Percentiles rank a stretch among this genome's conserved stretches.
These are phyloP conservation scores for Rubia peregrina DNA, from an alignment of 305 asterid species.

Conservation along the genomic window DNA sequence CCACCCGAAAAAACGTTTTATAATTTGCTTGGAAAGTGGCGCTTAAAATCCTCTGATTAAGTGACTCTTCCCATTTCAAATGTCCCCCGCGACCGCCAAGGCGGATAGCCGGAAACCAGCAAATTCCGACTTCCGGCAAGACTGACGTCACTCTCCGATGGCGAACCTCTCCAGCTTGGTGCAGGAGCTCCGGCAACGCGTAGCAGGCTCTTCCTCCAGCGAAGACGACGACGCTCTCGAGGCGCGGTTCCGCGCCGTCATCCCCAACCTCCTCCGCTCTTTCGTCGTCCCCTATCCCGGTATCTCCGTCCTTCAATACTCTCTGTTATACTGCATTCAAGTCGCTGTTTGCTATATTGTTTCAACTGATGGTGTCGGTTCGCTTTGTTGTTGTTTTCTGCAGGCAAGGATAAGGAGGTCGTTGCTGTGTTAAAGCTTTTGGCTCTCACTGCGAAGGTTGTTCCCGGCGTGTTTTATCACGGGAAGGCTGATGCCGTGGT, in stretches of 20 bases:
- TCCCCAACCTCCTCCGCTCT: constrained; percentile 66
- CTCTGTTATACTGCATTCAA: neutral
- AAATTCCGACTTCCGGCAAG: neutral
- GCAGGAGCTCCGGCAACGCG: constrained; percentile 84
- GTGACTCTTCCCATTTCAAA: neutral
- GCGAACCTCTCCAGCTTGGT: constrained; percentile 71
- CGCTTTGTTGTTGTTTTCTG: neutral
- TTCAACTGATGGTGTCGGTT: neutral
- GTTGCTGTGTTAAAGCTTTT: constrained; percentile 66
- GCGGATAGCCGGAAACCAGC: neutral
- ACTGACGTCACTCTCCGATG: constrained; percentile 29
- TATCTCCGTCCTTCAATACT: constrained; percentile 15
- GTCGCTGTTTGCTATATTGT: neutral
- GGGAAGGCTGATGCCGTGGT: constrained; percentile 71
- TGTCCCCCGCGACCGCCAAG: neutral
- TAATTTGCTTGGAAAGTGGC: constrained; percentile 2
- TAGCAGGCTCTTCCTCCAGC: constrained; percentile 59
- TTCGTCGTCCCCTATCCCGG: constrained; percentile 69
- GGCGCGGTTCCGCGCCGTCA: constrained; percentile 72
- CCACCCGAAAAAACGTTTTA: too few relatives aligned
- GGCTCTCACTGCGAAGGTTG: constrained; percentile 60
- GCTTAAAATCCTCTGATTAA: neutral
- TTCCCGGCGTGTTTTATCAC: constrained; percentile 73
- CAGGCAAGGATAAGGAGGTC: constrained; percentile 79
- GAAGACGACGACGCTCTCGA: constrained; percentile 60